phyloP scores from a whole-genome alignment of 2,329 filamentous ascomycete species.

The Colletotrichum sp. region DNA sequence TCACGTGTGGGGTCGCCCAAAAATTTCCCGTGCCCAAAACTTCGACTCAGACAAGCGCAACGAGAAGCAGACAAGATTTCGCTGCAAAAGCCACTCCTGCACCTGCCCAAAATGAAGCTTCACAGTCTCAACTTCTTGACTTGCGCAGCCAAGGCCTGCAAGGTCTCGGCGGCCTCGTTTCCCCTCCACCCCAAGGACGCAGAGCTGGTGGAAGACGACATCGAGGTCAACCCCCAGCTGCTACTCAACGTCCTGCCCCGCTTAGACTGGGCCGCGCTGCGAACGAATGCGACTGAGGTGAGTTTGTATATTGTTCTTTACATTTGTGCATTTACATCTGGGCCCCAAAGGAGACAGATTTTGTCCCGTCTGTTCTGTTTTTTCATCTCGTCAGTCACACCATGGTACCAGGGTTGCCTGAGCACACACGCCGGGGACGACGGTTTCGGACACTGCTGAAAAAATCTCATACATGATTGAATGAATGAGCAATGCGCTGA shows the following conservation, averaged over 20 bases:
- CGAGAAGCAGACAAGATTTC: not conserved
- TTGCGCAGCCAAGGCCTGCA: conserved; percentile 96
- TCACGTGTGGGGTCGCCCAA: conserved; percentile 21
- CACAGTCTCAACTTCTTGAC: conserved; percentile 96
- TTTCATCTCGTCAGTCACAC: not conserved
- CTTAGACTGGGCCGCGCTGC: conserved; percentile 85
- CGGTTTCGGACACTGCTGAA: not conserved
- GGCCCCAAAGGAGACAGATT: not conserved
- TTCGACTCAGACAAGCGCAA: conserved; percentile 4
- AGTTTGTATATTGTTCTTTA: conserved; percentile 26
- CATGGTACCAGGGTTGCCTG: not conserved
- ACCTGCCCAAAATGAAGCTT: conserved; percentile 77
- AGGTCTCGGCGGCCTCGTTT: conserved; percentile 78
- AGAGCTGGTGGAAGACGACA: conserved; percentile 83
- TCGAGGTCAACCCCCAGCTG: conserved; percentile 81
- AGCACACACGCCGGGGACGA: not conserved
- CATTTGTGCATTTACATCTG: not conserved
- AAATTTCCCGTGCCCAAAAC: conserved; percentile 15
- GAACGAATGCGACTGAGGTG: conserved; percentile 79
- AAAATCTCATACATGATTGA: not conserved
- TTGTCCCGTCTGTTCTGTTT: not conserved
- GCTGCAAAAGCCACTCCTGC: not conserved
- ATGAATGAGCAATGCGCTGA: not conserved
- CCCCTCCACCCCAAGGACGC: conserved; percentile 92
- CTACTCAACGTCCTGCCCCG: conserved; percentile 85